Base-by-base conservation (phyloP, 768 basidiomycete species). In the Mycena albidolilacea region DNA sequence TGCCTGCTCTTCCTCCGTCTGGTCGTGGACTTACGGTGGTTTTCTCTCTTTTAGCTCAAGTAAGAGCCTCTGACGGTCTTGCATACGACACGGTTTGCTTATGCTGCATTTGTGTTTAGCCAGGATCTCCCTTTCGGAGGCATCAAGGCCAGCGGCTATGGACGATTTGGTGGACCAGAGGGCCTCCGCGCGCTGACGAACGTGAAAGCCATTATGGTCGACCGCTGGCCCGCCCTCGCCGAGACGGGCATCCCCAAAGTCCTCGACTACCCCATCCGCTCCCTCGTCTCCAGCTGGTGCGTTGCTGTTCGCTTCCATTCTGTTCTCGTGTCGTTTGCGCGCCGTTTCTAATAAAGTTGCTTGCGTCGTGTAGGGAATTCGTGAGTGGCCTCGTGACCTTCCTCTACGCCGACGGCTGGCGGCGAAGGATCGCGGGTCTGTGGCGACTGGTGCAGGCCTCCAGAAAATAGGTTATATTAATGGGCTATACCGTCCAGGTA, bases 71-170 rank as follows among this genome's bases (percentile, higher is more conserved):
- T 74, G 23, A 30, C 30, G 30, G 23, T 30, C 48, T 58, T 41
- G 4, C 46, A 41, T 37, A 7, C 57, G n/a, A 7, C 41, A 59
- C 37, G 14, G n/a, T 21, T 72, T 63, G 37, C 73, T 69, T 73
- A 67, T 69, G 37, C 54, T 48, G 30, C 76, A 48, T 75, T 78
- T 81, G n/a, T 76, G 44, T 75, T 79, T 81, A 87, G 87, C 79
- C 97, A 99, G 87, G 94, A 96, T 79, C 86, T 97, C 74, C 97
- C 98, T 11, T 99, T 99, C 73, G 98, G 98, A 38, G 98, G 98
- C 48, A 89, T 90, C 57, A 99, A 98, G 82, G 87, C 87, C 39
- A 96, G 94, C 64, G 97, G 97, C 50, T 97, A 97, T 79, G 97
- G 97, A 7, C 90, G 98, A 72, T 98, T 99, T 77, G 95, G 93